Conservation (phyloP, 352 stramenopile species). For the Globisporangium ultimum region DNA sequence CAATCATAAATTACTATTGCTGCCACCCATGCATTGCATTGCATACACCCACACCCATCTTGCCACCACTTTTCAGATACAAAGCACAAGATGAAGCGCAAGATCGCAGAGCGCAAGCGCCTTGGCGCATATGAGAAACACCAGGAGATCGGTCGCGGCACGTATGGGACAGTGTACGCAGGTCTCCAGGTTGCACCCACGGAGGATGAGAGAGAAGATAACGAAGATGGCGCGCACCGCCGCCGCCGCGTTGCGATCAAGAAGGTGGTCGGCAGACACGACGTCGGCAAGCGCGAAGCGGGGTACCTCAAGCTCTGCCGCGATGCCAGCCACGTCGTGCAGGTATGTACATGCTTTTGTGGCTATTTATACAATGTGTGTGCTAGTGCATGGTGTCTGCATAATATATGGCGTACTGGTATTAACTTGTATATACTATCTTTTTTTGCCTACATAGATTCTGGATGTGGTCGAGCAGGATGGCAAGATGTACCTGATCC, state of each 20-base stretch:
- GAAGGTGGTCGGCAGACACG: conserved; percentile 50
- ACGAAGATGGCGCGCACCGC: neutral
- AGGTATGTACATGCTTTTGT: conserved; percentile 26
- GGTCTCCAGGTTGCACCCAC: conserved; percentile 27
- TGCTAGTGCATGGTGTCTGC: too few relatives aligned
- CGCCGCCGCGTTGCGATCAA: conserved; percentile 64
- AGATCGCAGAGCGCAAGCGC: conserved; percentile 29
- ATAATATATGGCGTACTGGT: neutral
- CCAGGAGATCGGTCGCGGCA: conserved; percentile 75
- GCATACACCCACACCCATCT: too few relatives aligned
- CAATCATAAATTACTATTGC: neutral
- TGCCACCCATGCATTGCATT: too few relatives aligned
- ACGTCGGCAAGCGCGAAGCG: conserved; percentile 43
- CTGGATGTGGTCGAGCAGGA: conserved; percentile 53
- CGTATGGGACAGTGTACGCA: conserved; percentile 75
- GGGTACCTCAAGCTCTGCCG: conserved; percentile 45
- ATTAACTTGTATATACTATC: neutral
- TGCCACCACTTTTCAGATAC: too few relatives aligned
- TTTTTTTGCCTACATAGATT: conserved; percentile 20
- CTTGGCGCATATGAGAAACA: conserved; percentile 70
- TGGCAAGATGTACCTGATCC: conserved; percentile 66
- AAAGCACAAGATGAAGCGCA: conserved; percentile 17
- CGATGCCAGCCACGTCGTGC: conserved; percentile 45
- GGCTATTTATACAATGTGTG: neutral
- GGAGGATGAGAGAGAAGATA: neutral